phyloP scores from a whole-genome alignment of 768 basidiomycete genomes.

The Calocera viscosa region DNA sequence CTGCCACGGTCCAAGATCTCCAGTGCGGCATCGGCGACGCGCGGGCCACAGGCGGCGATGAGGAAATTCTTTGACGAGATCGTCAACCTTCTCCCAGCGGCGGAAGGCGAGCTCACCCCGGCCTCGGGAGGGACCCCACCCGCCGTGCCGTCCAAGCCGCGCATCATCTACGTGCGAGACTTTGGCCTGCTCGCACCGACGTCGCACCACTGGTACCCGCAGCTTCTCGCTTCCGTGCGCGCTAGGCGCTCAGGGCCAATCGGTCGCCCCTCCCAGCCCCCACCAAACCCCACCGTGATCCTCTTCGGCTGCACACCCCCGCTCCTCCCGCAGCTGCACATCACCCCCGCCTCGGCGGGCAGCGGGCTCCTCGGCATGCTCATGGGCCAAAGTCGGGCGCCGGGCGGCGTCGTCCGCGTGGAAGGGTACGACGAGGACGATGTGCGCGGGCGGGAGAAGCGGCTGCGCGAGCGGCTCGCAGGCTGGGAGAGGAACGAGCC shows the following conservation, averaged over 20 bases:
- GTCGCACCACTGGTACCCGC: conserved; percentile 66
- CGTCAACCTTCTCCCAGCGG: conserved; percentile 38
- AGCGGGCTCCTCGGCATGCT: conserved; percentile 12
- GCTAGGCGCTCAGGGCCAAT: conserved; percentile 56
- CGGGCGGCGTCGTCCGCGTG: neutral
- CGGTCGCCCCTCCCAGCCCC: conserved; percentile 45
- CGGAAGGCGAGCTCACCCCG: conserved; percentile 22
- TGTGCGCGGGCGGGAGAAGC: conserved; percentile 54
- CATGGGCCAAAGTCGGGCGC: neutral
- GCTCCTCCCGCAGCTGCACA: conserved; percentile 35
- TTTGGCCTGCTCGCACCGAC: conserved; percentile 62
- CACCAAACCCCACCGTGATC: conserved; percentile 61
- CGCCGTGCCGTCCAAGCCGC: conserved; percentile 34
- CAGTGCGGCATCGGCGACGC: conserved; percentile 7
- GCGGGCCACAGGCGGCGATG: conserved; percentile 9
- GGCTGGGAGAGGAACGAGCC: conserved; percentile 61
- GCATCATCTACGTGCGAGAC: conserved; percentile 75
- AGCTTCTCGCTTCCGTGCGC: conserved; percentile 65
- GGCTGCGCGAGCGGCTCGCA: conserved; percentile 55
- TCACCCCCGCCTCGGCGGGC: neutral
- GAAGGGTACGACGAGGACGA: conserved; percentile 36
- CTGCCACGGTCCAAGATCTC: conserved; percentile 12
- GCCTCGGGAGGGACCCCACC: conserved; percentile 23
- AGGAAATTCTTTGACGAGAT: conserved; percentile 58
- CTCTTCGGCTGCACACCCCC: conserved; percentile 80